Conservation (phyloP, 495 filamentous ascomycete genomes). For the Xylaria sp. region DNA sequence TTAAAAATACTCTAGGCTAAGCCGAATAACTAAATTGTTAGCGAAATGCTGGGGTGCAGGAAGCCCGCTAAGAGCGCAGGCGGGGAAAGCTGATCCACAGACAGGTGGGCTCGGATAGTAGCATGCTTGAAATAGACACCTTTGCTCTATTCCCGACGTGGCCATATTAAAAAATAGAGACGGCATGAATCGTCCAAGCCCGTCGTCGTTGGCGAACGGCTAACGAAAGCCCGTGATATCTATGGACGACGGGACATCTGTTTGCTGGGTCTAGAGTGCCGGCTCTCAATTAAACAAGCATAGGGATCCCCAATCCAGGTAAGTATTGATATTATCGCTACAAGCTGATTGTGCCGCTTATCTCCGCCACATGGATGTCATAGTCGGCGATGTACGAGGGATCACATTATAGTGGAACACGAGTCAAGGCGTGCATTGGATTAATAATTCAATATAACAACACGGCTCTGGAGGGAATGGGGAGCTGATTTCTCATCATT, state of each 20-base stretch:
- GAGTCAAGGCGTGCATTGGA: conserved; percentile 27
- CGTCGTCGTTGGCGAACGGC: neutral
- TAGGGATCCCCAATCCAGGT: neutral
- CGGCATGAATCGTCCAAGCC: neutral
- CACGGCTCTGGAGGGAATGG: neutral
- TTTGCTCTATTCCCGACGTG: neutral
- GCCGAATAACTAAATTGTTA: neutral
- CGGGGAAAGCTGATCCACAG: conserved; percentile 8
- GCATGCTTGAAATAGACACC: neutral
- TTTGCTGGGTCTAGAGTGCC: conserved; percentile 2
- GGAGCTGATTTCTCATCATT: neutral
- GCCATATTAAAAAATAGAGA: neutral
- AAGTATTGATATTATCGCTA: neutral
- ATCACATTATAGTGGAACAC: neutral
- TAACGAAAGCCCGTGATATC: no score
- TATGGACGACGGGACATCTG: neutral
- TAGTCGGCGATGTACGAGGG: neutral
- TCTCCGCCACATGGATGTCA: neutral
- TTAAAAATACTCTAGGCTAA: conserved; percentile 6
- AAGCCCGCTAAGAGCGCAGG: conserved; percentile 2
- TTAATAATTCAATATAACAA: neutral
- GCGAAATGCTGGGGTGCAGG: conserved; percentile 24
- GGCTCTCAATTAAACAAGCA: neutral
- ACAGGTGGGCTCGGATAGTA: neutral
- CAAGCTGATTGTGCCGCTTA: neutral